Evolutionary conservation across 306 rosid genomes (phyloP).

Genomic region (Carpinus fangiana): DNA sequence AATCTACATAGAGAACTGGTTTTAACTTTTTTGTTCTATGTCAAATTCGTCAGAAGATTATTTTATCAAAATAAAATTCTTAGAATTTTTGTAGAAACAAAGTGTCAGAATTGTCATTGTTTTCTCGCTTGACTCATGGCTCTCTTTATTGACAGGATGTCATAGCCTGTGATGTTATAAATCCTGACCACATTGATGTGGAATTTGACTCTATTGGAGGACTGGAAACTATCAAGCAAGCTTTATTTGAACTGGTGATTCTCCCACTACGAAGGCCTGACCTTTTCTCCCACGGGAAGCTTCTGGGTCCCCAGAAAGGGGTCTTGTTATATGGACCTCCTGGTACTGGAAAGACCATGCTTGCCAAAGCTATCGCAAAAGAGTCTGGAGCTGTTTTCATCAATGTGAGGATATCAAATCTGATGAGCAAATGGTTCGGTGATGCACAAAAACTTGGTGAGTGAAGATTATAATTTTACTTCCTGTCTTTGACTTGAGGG

Average conservation of each 20-base stretch:
- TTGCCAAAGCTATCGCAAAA: conserved; percentile 97
- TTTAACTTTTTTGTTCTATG: neutral
- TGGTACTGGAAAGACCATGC: conserved; percentile 99
- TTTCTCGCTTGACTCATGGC: conserved; percentile 3
- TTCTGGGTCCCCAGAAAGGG: conserved; percentile 95
- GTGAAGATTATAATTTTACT: conserved; percentile 23
- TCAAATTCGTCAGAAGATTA: neutral
- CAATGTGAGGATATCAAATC: conserved; percentile 84
- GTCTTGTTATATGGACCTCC: conserved; percentile 94
- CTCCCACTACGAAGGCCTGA: conserved; percentile 84
- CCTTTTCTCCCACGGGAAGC: conserved; percentile 79
- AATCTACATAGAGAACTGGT: neutral
- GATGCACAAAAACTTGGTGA: conserved; percentile 98
- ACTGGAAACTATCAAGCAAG: conserved; percentile 71
- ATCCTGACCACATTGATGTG: conserved; percentile 89
- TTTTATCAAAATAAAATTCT: neutral
- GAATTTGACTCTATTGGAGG: conserved; percentile 93
- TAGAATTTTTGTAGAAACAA: neutral
- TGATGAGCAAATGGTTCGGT: conserved; percentile 99
- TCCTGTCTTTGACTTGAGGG: neutral
- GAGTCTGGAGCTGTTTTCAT: conserved; percentile 97
- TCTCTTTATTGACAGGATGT: conserved; percentile 70
- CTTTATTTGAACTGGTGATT: conserved; percentile 86
- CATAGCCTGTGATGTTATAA: conserved; percentile 92
- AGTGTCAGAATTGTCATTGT: neutral